Conservation (phyloP, 2,329 filamentous ascomycete species). For the Penicillium verrucosum region DNA sequence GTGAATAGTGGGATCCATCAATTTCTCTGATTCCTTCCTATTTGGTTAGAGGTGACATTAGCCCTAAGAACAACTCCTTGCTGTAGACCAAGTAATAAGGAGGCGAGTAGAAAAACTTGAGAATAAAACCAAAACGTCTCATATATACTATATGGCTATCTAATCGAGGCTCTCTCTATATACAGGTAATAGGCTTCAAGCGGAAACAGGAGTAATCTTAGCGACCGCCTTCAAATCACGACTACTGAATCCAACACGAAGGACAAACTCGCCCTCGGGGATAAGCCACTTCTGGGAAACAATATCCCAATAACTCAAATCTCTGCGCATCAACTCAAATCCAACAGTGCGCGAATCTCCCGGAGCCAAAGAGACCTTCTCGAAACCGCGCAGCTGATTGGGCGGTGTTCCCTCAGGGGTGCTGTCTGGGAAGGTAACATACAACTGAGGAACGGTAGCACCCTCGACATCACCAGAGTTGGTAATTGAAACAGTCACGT, state of each 20-base stretch:
- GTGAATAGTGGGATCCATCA: not conserved
- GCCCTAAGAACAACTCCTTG: too few species aligned
- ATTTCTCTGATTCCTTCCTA: too few species aligned
- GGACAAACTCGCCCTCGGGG: conserved; percentile 14
- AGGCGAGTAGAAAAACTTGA: too few species aligned
- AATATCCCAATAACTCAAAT: conserved; percentile 64
- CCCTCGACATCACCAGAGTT: conserved; percentile 67
- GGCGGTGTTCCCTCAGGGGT: conserved; percentile 33
- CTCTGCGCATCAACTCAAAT: conserved; percentile 56
- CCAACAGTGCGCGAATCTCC: conserved; percentile 45
- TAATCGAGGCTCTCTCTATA: not conserved
- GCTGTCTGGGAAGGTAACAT: conserved; percentile 23
- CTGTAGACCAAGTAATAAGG: too few species aligned
- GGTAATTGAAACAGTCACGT: conserved; percentile 59
- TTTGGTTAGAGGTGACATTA: too few species aligned
- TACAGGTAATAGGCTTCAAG: not conserved
- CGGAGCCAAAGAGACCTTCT: conserved; percentile 47
- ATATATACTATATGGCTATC: not conserved
- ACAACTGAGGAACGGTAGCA: conserved; percentile 68
- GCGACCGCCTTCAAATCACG: conserved; percentile 8
- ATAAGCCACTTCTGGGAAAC: conserved; percentile 56
- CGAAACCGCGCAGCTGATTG: conserved; percentile 61
- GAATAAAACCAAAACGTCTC: not conserved
- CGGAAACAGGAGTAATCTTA: conserved; percentile 1
- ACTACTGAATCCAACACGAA: conserved; percentile 18